Conservation (phyloP, 73 alveolate species). For the Durusdinium trenchii region DNA sequence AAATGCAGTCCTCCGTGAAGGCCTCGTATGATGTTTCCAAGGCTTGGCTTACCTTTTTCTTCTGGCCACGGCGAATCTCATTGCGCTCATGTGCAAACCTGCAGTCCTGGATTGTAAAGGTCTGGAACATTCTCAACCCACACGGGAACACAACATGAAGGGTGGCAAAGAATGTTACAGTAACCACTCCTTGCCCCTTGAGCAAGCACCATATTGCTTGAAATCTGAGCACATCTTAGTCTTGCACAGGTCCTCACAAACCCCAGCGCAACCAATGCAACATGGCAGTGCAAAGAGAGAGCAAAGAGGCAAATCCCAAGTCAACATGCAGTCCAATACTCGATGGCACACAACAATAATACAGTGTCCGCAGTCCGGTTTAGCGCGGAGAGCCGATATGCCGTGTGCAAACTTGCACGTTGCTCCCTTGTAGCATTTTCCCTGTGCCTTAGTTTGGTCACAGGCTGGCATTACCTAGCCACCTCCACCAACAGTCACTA, state of each 20-base stretch:
- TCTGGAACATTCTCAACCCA: not conserved
- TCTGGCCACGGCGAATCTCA: constrained; percentile 38
- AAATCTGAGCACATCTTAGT: constrained; percentile 39
- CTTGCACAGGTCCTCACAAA: constrained; percentile 32
- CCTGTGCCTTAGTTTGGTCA: constrained; percentile 50
- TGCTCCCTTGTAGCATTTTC: constrained; percentile 50
- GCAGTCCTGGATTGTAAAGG: constrained; percentile 1
- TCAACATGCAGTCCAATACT: not conserved
- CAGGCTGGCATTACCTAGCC: no score
- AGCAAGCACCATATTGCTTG: constrained; percentile 28
- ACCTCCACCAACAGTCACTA: no score
- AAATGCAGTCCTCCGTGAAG: no score
- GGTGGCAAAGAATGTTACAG: not conserved
- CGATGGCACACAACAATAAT: no score
- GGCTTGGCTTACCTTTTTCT: constrained; percentile 46
- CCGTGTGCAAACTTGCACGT: constrained; percentile 79
- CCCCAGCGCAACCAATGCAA: not conserved
- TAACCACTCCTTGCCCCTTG: not conserved
- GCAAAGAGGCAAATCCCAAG: not conserved
- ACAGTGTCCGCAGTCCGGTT: constrained; percentile 24
- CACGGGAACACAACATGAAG: not conserved
- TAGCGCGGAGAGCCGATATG: not conserved
- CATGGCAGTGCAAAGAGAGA: not conserved
- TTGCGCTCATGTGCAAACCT: constrained; percentile 25
- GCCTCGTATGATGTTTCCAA: no score